phyloP scores from a whole-genome alignment of 2,329 filamentous ascomycete genomes.

The Hymenoscyphus fraxineus region DNA sequence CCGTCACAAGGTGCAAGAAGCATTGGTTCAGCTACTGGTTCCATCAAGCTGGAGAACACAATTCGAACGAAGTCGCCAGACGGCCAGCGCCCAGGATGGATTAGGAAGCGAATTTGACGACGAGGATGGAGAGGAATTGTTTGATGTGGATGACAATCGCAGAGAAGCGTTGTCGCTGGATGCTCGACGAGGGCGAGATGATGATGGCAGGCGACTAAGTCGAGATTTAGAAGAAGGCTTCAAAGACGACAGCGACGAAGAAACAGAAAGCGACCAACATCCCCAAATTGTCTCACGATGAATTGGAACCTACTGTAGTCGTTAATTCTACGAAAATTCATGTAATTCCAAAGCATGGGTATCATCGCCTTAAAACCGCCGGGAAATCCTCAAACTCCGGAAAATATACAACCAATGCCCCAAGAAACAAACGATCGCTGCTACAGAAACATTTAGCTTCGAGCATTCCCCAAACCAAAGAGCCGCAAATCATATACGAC shows the following conservation, averaged over 20 bases:
- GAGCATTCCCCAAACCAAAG: background rate
- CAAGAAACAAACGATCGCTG: background rate
- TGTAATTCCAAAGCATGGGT: background rate
- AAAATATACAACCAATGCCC: background rate
- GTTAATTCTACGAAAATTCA: background rate
- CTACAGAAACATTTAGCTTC: background rate
- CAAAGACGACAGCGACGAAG: conserved; percentile 68
- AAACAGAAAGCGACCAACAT: conserved; percentile 29
- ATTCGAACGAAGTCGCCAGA: conserved; percentile 39
- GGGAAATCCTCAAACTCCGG: background rate
- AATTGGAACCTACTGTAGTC: background rate
- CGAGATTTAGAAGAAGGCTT: conserved; percentile 76
- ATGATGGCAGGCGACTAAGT: conserved; percentile 62
- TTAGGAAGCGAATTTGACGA: conserved; percentile 53
- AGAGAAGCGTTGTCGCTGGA: conserved; percentile 40
- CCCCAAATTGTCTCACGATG: conserved; percentile 7
- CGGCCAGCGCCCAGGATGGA: conserved; percentile 38
- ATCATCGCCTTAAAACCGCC: background rate
- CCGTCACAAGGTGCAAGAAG: conserved; percentile 47
- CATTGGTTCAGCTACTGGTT: conserved; percentile 40
- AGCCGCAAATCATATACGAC: background rate
- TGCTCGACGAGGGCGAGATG: conserved; percentile 36
- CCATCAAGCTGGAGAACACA: conserved; percentile 49
- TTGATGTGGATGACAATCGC: conserved; percentile 49
- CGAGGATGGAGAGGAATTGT: conserved; percentile 67